A percentile compares a stretch with the other conserved stretches of the same genome.
phyloP scores from a whole-genome alignment of 2,329 filamentous ascomycete species.

The Atkinsonella hypoxylon region DNA sequence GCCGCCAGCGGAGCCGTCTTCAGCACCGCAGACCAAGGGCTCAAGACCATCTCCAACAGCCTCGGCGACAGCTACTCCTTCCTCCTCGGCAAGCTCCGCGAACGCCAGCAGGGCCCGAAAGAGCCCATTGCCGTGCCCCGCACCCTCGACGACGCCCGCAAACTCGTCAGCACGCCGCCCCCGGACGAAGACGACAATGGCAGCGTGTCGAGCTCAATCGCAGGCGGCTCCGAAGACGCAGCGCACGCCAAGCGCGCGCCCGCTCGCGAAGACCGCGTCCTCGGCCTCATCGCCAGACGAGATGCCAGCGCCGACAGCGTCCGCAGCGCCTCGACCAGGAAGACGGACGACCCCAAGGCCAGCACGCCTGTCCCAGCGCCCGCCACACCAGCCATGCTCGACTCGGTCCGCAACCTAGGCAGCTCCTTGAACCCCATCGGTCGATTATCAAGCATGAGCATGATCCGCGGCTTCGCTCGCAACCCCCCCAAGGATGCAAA shows the following conservation, averaged over 20 bases:
- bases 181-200: slow-evolving; percentile 50
- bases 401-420: slow-evolving; percentile 71
- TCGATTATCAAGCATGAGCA: slow-evolving; percentile 59
- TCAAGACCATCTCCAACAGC: slow-evolving; percentile 85
- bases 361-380: slow-evolving; percentile 20
- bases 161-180: slow-evolving; percentile 66
- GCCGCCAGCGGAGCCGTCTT: slow-evolving; percentile 76
- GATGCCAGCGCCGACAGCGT: slow-evolving; percentile 70
- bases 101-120: slow-evolving; percentile 40
- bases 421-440: slow-evolving; percentile 75
- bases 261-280: slow-evolving; percentile 48
- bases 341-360: slow-evolving; percentile 31
- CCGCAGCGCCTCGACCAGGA: slow-evolving; percentile 51
- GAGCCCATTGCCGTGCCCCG: slow-evolving; percentile 58
- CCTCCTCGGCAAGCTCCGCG: slow-evolving; percentile 75
- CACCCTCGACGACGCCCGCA: slow-evolving; percentile 84
- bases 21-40: slow-evolving; percentile 77
- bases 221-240: slow-evolving; percentile 29
- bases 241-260: slow-evolving; percentile 18
- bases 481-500: slow-evolving; percentile 27
- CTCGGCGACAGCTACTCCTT: slow-evolving; percentile 91
- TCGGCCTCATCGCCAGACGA: slow-evolving; percentile 60
- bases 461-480: slow-evolving; percentile 65
- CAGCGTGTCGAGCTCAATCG: slow-evolving; percentile 40
- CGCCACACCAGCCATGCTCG: slow-evolving; percentile 50